Evolutionary conservation across 495 filamentous ascomycete species (phyloP).

Genomic region (Penicillium ochrochloron): DNA sequence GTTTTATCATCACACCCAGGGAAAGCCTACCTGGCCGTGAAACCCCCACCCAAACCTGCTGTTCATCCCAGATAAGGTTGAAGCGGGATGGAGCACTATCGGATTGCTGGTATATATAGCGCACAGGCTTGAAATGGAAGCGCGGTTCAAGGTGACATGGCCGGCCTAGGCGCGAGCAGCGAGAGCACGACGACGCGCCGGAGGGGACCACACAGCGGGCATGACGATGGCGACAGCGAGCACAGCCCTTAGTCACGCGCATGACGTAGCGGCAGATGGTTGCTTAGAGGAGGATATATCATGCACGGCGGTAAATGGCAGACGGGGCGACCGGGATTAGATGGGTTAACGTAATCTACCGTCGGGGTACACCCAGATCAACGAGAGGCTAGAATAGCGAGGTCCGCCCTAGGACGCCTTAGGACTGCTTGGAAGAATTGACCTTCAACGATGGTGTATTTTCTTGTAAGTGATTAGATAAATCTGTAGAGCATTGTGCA

Average conservation of each 20-base stretch:
- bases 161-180: slow-evolving; percentile 41
- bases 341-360: neutral
- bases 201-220: slow-evolving; percentile 40
- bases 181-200: slow-evolving; percentile 39
- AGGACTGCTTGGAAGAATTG: neutral
- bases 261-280: slow-evolving; percentile 21
- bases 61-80: slow-evolving; percentile 41
- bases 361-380: neutral
- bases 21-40: slow-evolving; percentile 34
- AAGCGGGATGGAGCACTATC: slow-evolving; percentile 34
- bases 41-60: slow-evolving; percentile 42
- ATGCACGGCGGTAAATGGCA: neutral
- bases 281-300: neutral
- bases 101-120: slow-evolving; percentile 42
- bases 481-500: neutral
- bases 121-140: slow-evolving; percentile 45
- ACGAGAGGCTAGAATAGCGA: neutral
- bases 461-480: no score
- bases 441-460: no score
- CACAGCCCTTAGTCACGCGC: slow-evolving; percentile 47
- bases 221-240: slow-evolving; percentile 47
- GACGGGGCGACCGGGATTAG: neutral
- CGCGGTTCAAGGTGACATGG: slow-evolving; percentile 42
- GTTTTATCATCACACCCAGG: neutral
- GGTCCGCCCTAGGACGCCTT: no score